Percentiles rank a stretch among this genome's conserved stretches.
These are phyloP conservation scores for Gossypium bickii DNA, from an alignment of 345 rosid species.

Conservation along the genomic window DNA sequence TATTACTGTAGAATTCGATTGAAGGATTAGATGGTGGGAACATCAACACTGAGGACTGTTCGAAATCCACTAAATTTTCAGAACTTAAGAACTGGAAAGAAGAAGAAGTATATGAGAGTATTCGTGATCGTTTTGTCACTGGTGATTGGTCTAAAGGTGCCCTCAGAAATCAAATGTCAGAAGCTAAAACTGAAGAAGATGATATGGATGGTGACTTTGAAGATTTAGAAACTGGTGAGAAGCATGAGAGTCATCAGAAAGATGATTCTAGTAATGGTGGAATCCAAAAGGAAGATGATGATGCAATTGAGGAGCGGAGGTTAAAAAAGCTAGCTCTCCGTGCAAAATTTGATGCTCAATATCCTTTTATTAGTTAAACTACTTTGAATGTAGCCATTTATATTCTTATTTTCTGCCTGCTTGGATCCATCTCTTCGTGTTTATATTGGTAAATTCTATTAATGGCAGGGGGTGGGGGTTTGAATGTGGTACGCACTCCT, in stretches of 20 bases:
- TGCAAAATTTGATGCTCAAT: slow-evolving; percentile 74
- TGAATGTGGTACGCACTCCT: background rate
- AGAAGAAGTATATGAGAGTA: slow-evolving; percentile 51
- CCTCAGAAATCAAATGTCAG: slow-evolving; percentile 44
- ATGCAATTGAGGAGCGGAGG: slow-evolving; percentile 51
- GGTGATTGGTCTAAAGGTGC: slow-evolving; percentile 88
- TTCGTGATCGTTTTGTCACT: slow-evolving; percentile 85
- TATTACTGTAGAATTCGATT: slow-evolving; percentile 43
- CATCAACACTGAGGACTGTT: slow-evolving; percentile 60
- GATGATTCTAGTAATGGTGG: slow-evolving; percentile 31
- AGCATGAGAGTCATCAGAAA: slow-evolving; percentile 29
- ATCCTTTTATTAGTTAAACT: slow-evolving; percentile 56
- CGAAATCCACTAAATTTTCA: slow-evolving; percentile 49
- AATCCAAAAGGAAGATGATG: slow-evolving; percentile 42
- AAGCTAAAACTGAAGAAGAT: slow-evolving; percentile 44
- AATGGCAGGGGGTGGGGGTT: background rate
- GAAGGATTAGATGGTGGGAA: slow-evolving; percentile 43
- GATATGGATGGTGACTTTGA: slow-evolving; percentile 75
- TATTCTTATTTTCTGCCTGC: background rate
- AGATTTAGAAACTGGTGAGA: slow-evolving; percentile 84
- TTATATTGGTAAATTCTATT: background rate
- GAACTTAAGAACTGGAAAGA: slow-evolving; percentile 64
- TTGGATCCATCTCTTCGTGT: background rate
- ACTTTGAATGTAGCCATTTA: background rate
- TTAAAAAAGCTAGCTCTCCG: slow-evolving; percentile 78